These are phyloP conservation scores for Obelidium mucronatum DNA, from an alignment of 192 early-diverging fungal genomes.

Conservation along the genomic window DNA sequence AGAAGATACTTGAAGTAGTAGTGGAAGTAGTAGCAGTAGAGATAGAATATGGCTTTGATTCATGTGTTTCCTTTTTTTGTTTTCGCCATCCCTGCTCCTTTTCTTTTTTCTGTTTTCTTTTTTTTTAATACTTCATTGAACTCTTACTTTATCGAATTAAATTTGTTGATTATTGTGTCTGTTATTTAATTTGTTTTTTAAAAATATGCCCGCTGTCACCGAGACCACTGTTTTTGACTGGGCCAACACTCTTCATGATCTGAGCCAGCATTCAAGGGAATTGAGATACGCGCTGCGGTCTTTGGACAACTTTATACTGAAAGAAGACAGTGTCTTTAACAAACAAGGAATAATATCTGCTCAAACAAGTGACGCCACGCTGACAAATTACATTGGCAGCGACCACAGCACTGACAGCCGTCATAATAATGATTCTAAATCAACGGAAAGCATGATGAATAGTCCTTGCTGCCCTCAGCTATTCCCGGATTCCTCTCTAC, in stretches of 20 bases:
- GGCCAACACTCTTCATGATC: neutral
- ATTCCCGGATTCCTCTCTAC: neutral
- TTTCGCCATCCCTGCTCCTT: neutral
- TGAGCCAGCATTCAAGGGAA: neutral
- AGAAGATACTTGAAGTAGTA: constrained; percentile 48
- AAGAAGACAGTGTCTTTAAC: too few species aligned
- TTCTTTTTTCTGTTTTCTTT: neutral
- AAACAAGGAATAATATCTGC: too few species aligned
- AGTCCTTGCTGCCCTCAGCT: neutral
- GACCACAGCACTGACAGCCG: too few species aligned
- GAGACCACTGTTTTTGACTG: neutral
- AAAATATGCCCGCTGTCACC: neutral
- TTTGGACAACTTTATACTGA: neutral
- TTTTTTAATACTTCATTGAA: neutral
- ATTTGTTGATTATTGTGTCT: too few species aligned
- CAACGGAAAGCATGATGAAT: too few species aligned
- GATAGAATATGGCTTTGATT: neutral
- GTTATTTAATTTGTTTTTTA: neutral
- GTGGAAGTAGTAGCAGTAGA: neutral
- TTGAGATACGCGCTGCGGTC: neutral
- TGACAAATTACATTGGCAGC: neutral
- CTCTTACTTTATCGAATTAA: too few species aligned
- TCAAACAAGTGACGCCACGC: neutral
- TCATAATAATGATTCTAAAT: neutral
- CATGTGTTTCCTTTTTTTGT: neutral